Conservation (phyloP, 1,284 basidiomycete species). For the Mixia osmundae region DNA sequence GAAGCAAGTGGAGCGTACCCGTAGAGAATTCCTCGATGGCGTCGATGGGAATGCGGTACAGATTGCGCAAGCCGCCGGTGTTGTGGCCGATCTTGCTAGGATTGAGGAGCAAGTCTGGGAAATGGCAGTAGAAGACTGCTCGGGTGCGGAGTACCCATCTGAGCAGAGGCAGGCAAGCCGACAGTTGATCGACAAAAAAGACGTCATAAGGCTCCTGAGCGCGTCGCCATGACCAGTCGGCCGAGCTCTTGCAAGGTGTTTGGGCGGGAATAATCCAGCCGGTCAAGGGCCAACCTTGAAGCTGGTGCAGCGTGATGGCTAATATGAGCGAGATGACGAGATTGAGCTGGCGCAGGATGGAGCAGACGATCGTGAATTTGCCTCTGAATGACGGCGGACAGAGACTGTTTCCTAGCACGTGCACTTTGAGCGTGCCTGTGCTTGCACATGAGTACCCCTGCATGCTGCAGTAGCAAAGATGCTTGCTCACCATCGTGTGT, state of each 20-base stretch:
- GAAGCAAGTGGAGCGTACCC: conserved; percentile 28
- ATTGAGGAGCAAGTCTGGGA: conserved; percentile 71
- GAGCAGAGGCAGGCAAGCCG: conserved; percentile 67
- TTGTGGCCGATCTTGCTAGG: conserved; percentile 1
- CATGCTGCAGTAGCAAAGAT: not conserved
- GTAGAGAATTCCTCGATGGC: conserved; percentile 74
- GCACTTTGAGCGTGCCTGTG: conserved; percentile 60
- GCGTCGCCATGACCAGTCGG: conserved; percentile 12
- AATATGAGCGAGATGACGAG: conserved; percentile 41
- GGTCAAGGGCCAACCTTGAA: conserved; percentile 8
- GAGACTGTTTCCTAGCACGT: conserved; percentile 46
- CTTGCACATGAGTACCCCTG: not conserved
- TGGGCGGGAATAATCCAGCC: conserved; percentile 5
- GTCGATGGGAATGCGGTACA: conserved; percentile 77
- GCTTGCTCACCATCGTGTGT: conserved; percentile 48
- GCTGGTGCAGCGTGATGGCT: conserved; percentile 20
- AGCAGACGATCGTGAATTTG: conserved; percentile 66
- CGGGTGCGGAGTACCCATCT: conserved; percentile 41
- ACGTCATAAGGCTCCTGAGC: conserved; percentile 34
- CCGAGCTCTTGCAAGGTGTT: conserved; percentile 11
- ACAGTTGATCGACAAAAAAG: conserved; percentile 84
- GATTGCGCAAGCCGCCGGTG: conserved; percentile 29
- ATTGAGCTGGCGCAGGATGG: conserved; percentile 68
- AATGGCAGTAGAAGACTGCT: conserved; percentile 93
- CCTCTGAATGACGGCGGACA: conserved; percentile 47